Base-by-base conservation (phyloP, 495 filamentous ascomycete genomes). In the Stereocaulon alpinum region DNA sequence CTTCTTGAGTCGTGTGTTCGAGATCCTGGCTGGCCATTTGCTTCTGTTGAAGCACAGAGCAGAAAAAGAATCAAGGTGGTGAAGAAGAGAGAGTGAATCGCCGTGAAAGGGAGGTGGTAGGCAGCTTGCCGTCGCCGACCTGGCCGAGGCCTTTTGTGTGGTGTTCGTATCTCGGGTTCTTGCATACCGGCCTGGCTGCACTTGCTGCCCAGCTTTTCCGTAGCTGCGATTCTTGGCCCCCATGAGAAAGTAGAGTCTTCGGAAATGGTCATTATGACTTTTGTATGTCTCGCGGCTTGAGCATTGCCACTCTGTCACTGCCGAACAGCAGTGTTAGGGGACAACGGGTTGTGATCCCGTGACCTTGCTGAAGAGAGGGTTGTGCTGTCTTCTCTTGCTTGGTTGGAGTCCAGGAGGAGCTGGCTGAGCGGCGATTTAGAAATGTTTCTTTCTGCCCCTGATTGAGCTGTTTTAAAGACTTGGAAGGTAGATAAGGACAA, bases 251-350 rank as follows among this genome's bases (percentile, higher is more conserved):
- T 55, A 7, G 22, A 10, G 18, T 52, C 18, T 10, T 45, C 37
- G 22, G n/a, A 43, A 17, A 12, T 24, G 17, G 41, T 59, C 57
- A 59, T 59, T n/a, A 22, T 53, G 24, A 20, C 20, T 53, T 34
- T 15, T 53, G 29, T 5, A 59, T 53, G 49, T 45, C 17, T 41
- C 29, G 49, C 27, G 20, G 41, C 34, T 45, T 30, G 37, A 59
- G 27, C 57, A 59, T 59, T 59, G 57, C 48, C 57, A 40, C 47
- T 20, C 40, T 15, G 29, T 54, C 18, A 30, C 47, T 45, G 57
- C 57, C 57, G 37, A 48, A 27, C 24, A 59, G 40, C 49, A 59
- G 57, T 53, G n/a, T 51, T 20, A 10, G 12, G 27, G 17, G 45
- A 41, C 32, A 3, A 7, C 1, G 30, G 48, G 9, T 18, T 14